phyloP scores from a whole-genome alignment of 1,284 basidiomycete species.

The Rhodotorula sp. region DNA sequence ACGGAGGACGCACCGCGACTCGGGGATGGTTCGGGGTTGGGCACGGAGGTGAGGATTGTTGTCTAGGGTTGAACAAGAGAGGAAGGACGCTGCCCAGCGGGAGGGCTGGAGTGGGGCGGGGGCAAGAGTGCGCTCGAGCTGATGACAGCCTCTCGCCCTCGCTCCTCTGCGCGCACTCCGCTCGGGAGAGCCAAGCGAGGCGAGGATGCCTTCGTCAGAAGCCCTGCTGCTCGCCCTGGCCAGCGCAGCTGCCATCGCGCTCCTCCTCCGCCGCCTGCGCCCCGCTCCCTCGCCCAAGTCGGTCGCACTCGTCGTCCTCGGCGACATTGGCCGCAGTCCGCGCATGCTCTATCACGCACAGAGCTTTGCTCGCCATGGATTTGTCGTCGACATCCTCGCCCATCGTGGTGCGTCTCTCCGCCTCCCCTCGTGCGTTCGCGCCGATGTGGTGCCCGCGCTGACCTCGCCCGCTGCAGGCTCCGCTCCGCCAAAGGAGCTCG shows the following conservation, averaged over 20 bases:
- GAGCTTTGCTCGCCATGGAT: constrained; percentile 79
- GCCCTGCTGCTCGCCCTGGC: not conserved
- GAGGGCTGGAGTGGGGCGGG: too few species aligned
- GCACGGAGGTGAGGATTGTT: not conserved
- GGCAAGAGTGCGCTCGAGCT: not conserved
- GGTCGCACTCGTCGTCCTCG: constrained; percentile 86
- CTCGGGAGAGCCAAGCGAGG: too few species aligned
- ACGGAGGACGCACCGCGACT: not conserved
- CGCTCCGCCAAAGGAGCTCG: constrained; percentile 67
- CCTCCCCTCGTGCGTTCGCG: not conserved
- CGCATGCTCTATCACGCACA: constrained; percentile 99
- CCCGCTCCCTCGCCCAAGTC: constrained; percentile 47
- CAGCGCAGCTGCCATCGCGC: not conserved
- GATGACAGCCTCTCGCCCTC: not conserved
- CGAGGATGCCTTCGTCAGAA: not conserved
- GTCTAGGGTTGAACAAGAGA: too few species aligned
- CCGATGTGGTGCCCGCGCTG: not conserved
- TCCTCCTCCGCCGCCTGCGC: not conserved
- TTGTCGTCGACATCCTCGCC: constrained; percentile 79
- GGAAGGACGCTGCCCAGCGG: too few species aligned
- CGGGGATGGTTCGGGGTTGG: not conserved
- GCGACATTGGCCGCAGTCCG: constrained; percentile 92
- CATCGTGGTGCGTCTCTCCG: constrained; percentile 67
- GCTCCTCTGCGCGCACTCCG: not conserved
- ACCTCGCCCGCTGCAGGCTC: constrained; percentile 60